Conservation (phyloP, 108 stramenopile genomes). For the Cyclotella atomus region DNA sequence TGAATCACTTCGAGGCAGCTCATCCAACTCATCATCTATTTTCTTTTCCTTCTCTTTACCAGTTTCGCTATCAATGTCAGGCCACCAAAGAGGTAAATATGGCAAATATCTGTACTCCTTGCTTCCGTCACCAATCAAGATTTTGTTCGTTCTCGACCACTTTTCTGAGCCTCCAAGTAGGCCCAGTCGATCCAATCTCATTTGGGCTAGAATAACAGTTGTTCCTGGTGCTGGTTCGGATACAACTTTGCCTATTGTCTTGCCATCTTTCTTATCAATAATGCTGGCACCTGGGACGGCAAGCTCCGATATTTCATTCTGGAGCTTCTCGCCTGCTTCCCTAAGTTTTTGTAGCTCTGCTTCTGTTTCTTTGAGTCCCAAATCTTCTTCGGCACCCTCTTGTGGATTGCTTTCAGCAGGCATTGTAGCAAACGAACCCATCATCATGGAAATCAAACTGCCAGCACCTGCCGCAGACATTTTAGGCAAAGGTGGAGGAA, state of each 20-base stretch:
- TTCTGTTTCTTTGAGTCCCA: constrained; percentile 22
- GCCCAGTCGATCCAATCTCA: constrained; percentile 80
- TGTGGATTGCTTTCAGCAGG: constrained; percentile 14
- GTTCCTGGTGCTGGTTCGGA: constrained; percentile 76
- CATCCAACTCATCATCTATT: constrained; percentile 13
- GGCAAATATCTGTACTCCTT: constrained; percentile 79
- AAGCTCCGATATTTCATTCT: constrained; percentile 44
- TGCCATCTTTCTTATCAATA: constrained; percentile 75
- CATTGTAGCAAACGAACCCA: constrained; percentile 50
- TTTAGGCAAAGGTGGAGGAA: constrained; percentile 67
- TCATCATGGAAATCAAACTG: constrained; percentile 71
- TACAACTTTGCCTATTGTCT: constrained; percentile 82
- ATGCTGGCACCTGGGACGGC: constrained; percentile 67
- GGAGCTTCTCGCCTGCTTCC: constrained; percentile 45
- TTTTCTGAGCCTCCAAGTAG: constrained; percentile 45
- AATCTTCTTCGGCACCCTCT: constrained; percentile 19
- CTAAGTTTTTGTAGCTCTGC: constrained; percentile 48
- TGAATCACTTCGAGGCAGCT: neutral
- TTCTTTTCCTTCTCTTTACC: constrained; percentile 53
- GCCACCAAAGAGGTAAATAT: constrained; percentile 89
- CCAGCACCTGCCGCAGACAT: constrained; percentile 73
- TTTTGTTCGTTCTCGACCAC: constrained; percentile 75
- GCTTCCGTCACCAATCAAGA: constrained; percentile 65
- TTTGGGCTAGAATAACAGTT: constrained; percentile 80
- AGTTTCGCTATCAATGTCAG: constrained; percentile 68